phyloP scores from a whole-genome alignment of 2,329 filamentous ascomycete genomes.

The Harringtonia lauricola region DNA sequence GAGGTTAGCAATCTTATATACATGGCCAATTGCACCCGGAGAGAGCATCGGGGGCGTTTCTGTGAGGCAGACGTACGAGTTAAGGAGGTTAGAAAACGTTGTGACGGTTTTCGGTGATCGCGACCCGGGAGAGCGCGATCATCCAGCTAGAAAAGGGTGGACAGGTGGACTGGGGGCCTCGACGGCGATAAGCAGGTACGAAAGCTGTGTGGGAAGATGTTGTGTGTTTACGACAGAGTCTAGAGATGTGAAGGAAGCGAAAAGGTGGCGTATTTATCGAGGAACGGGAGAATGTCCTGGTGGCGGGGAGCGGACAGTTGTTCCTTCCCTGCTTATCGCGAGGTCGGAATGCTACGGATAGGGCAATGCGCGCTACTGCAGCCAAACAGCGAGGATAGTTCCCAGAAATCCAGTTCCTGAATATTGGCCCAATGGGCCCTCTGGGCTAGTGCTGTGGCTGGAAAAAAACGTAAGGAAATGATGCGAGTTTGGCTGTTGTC shows the following conservation, averaged over 20 bases:
- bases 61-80: conserved; percentile 87
- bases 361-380: background rate
- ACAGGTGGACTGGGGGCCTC: background rate
- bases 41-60: no score
- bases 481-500: no score
- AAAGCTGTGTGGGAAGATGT: background rate
- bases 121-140: conserved; percentile 23
- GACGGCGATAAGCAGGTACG: background rate
- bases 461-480: no score
- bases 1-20: conserved; percentile 1
- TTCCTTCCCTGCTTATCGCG: no score
- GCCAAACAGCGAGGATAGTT: no score
- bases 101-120: conserved; percentile 62
- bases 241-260: background rate
- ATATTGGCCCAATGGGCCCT: no score
- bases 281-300: no score
- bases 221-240: background rate
- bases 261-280: no score
- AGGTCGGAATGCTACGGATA: background rate
- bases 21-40: no score
- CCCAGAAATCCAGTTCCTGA: no score
- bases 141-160: conserved; percentile 3
- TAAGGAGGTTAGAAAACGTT: conserved; percentile 97
- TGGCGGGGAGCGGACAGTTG: no score
- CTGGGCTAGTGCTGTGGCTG: no score